phyloP scores from a whole-genome alignment of 306 rosid species.

The Sicyos baderoa region DNA sequence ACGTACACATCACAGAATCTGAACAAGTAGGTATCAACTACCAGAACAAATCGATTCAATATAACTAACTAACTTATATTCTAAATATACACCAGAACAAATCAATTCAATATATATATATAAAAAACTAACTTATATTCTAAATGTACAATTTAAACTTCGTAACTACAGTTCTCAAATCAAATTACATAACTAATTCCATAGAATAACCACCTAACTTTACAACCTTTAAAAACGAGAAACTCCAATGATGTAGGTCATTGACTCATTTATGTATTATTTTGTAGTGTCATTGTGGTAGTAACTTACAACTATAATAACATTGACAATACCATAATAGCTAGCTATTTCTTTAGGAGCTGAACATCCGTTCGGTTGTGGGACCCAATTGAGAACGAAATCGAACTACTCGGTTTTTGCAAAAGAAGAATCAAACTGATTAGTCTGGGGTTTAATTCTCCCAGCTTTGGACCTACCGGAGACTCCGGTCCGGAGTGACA shows the following conservation, averaged over 20 bases:
- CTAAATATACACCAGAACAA: not conserved
- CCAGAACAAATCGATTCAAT: not conserved
- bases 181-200: not conserved
- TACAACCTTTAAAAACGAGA: not conserved
- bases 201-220: not conserved
- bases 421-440: too few species aligned
- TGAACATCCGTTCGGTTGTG: too few species aligned
- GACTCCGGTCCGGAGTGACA: too few species aligned
- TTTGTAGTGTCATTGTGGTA: not conserved
- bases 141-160: too few species aligned
- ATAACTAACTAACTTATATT: not conserved
- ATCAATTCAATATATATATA: too few species aligned
- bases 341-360: not conserved
- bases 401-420: too few species aligned
- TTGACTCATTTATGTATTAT: too few species aligned
- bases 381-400: too few species aligned
- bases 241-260: not conserved
- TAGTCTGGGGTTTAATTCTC: too few species aligned
- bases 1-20: not conserved
- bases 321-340: not conserved
- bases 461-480: too few species aligned
- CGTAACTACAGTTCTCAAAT: not conserved
- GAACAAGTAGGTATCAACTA: not conserved
- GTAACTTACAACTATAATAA: not conserved
- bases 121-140: not conserved